These are phyloP conservation scores for Solanum habrochaites DNA, from an alignment of 257 asterid species.

Conservation along the genomic window DNA sequence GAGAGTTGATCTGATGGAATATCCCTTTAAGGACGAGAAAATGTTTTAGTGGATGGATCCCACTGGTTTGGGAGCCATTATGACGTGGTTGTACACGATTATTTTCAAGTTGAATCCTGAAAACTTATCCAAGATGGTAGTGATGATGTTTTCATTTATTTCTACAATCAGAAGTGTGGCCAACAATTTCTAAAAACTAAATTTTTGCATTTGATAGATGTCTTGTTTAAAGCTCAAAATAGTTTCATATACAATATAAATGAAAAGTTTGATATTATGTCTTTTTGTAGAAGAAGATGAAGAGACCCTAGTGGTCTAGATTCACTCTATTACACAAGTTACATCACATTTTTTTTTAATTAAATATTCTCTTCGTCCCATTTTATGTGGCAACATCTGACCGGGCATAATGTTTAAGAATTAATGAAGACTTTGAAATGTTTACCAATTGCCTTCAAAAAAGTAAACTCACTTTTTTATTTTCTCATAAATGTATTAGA, in stretches of 20 bases:
- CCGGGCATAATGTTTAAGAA: too few species aligned
- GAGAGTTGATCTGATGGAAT: not conserved
- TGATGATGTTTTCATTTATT: not conserved
- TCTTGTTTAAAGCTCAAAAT: not conserved
- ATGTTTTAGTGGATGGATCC: slow-evolving; percentile 6
- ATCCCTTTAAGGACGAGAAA: slow-evolving; percentile 29
- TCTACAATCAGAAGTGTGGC: not conserved
- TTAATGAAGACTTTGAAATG: too few species aligned
- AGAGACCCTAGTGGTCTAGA: not conserved
- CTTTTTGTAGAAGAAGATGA: not conserved
- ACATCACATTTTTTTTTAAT: not conserved
- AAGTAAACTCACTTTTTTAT: too few species aligned
- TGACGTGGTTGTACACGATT: slow-evolving; percentile 47
- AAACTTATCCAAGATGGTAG: not conserved
- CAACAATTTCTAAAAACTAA: not conserved
- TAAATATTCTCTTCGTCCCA: too few species aligned
- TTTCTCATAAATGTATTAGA: too few species aligned
- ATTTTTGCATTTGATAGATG: not conserved
- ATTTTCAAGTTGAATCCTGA: slow-evolving; percentile 12
- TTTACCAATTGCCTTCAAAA: too few species aligned
- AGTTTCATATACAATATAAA: not conserved
- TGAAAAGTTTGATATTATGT: too few species aligned
- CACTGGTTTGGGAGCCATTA: slow-evolving; percentile 51
- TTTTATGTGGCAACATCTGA: too few species aligned
- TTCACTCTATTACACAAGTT: not conserved